phyloP scores from a whole-genome alignment of 2,329 filamentous ascomycete species.

The Aurifilum marmelostoma region DNA sequence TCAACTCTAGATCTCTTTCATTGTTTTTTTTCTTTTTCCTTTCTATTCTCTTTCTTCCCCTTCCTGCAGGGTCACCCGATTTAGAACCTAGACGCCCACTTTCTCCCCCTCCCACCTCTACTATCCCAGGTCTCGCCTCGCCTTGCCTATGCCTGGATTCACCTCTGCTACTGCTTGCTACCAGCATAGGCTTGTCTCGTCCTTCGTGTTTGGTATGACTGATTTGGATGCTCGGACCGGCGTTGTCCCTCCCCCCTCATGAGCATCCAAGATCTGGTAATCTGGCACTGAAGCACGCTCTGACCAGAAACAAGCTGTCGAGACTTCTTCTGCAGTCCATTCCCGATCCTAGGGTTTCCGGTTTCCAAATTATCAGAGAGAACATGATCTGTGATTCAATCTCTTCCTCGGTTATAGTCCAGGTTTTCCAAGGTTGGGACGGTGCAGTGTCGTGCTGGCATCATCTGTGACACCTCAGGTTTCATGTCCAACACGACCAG shows the following conservation, averaged over 20 bases:
- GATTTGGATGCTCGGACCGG: neutral
- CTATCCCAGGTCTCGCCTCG: no score
- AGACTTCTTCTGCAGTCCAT: neutral
- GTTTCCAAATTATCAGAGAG: neutral
- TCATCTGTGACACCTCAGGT: slow-evolving; percentile 48
- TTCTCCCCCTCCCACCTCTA: no score
- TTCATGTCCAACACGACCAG: slow-evolving; percentile 51
- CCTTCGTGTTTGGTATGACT: neutral
- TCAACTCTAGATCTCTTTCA: no score
- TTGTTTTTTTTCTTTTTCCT: no score
- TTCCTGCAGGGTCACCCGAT: no score
- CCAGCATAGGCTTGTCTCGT: neutral
- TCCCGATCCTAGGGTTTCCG: neutral
- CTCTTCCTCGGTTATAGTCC: slow-evolving; percentile 6
- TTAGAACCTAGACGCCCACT: no score
- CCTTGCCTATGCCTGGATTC: neutral
- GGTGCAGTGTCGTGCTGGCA: slow-evolving; percentile 21
- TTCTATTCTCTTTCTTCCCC: no score
- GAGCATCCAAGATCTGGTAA: neutral
- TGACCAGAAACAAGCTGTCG: neutral
- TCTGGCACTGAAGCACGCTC: neutral
- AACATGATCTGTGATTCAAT: neutral
- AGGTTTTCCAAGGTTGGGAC: slow-evolving; percentile 13
- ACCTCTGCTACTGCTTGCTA: neutral
- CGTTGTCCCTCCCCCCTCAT: neutral